Evolutionary conservation across 768 basidiomycete species (phyloP).

Genomic region (Cubamyces sp.): DNA sequence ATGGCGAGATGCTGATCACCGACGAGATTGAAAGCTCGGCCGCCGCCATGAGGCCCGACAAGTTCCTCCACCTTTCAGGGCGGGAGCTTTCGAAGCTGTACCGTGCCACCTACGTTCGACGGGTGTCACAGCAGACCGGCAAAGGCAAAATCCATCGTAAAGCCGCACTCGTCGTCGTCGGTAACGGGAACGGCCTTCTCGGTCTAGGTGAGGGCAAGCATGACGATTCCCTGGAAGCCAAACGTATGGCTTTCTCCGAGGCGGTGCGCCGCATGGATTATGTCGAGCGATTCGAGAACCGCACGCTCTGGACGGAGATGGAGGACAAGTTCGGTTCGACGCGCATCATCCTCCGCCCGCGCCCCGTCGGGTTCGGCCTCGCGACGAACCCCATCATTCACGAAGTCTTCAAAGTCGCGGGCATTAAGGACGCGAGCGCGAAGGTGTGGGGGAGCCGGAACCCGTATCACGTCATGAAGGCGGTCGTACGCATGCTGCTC

Average conservation of each 20-base stretch:
- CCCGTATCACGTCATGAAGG: slow-evolving; percentile 84
- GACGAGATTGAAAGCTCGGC: slow-evolving; percentile 26
- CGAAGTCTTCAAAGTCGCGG: slow-evolving; percentile 88
- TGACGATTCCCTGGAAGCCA: slow-evolving; percentile 54
- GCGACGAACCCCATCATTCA: slow-evolving; percentile 89
- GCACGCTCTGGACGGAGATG: slow-evolving; percentile 95
- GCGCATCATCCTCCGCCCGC: slow-evolving; percentile 75
- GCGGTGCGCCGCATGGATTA: slow-evolving; percentile 90
- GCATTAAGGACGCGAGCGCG: slow-evolving; percentile 92
- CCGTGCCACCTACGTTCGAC: slow-evolving; percentile 49
- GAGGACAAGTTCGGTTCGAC: slow-evolving; percentile 84
- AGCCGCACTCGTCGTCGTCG: slow-evolving; percentile 70
- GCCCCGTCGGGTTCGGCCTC: slow-evolving; percentile 90
- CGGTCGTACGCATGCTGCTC: slow-evolving; percentile 80
- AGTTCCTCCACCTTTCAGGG: slow-evolving; percentile 41
- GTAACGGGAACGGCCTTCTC: slow-evolving; percentile 82
- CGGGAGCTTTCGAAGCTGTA: slow-evolving; percentile 40
- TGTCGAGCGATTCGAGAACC: slow-evolving; percentile 90
- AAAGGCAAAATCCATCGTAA: slow-evolving; percentile 84
- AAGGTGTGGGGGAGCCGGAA: slow-evolving; percentile 96
- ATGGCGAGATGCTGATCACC: slow-evolving; percentile 33
- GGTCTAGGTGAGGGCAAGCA: slow-evolving; percentile 86
- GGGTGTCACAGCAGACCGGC: slow-evolving; percentile 87
- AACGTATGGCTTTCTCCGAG: slow-evolving; percentile 59
- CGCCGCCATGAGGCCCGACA: slow-evolving; percentile 27